These are phyloP conservation scores for Telfairia occidentalis DNA, from an alignment of 331 rosid genomes.

Conservation along the genomic window DNA sequence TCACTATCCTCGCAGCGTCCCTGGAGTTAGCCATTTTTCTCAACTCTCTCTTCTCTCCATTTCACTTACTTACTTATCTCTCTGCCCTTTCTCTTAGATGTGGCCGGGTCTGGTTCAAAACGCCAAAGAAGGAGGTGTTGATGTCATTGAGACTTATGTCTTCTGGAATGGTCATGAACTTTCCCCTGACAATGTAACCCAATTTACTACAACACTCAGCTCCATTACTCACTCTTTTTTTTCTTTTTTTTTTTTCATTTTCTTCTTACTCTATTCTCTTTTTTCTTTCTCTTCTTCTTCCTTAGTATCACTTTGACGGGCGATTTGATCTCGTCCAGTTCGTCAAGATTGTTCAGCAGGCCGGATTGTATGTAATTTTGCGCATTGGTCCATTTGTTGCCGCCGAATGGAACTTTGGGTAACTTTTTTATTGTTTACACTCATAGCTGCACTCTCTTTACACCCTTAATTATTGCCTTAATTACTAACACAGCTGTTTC, in stretches of 20 bases:
- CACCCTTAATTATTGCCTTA: conserved; percentile 8
- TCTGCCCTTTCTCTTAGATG: conserved; percentile 34
- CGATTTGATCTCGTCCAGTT: conserved; percentile 82
- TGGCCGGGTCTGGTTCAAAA: conserved; percentile 79
- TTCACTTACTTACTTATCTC: background rate
- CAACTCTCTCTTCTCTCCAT: no score
- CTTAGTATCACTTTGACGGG: conserved; percentile 79
- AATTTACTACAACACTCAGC: background rate
- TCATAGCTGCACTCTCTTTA: background rate
- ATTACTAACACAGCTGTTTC: no score
- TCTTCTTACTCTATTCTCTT: background rate
- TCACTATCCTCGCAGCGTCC: conserved; percentile 95
- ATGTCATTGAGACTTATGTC: conserved; percentile 85
- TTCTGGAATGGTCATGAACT: conserved; percentile 97
- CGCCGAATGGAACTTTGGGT: conserved; percentile 93
- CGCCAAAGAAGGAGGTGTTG: conserved; percentile 76
- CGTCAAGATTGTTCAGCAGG: conserved; percentile 57
- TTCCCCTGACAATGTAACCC: conserved; percentile 75
- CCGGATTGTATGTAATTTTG: conserved; percentile 72
- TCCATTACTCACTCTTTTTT: background rate
- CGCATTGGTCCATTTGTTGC: conserved; percentile 92
- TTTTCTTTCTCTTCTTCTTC: conserved; percentile 4
- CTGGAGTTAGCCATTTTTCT: conserved; percentile 45
- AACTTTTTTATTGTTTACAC: background rate
- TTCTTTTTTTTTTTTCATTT: no score